phyloP scores from a whole-genome alignment of 2,329 filamentous ascomycete genomes.

The Fusarium clavum region DNA sequence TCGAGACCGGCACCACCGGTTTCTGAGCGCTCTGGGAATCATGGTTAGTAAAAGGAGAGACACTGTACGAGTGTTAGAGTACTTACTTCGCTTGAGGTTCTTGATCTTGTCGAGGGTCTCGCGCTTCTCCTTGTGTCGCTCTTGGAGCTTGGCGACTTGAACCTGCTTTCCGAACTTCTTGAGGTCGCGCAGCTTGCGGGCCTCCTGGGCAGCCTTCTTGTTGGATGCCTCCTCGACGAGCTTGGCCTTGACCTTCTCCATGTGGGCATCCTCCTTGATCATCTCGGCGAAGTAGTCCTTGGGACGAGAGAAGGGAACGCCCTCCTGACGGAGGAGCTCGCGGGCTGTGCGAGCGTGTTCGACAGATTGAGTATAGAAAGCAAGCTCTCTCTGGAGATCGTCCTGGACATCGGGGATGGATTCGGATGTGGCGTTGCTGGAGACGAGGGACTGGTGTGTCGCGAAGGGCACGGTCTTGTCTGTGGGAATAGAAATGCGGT shows the following conservation, averaged over 20 bases:
- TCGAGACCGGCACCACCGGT: slow-evolving; percentile 67
- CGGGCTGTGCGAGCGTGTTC: slow-evolving; percentile 81
- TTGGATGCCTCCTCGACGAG: slow-evolving; percentile 89
- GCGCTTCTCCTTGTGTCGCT: slow-evolving; percentile 90
- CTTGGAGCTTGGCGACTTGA: slow-evolving; percentile 94
- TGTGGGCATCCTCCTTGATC: slow-evolving; percentile 98
- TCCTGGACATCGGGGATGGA: slow-evolving; percentile 87
- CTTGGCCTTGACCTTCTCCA: slow-evolving; percentile 96
- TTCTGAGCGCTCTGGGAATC: slow-evolving; percentile 83
- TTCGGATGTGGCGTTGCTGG: slow-evolving; percentile 70
- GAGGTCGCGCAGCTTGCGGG: slow-evolving; percentile 89
- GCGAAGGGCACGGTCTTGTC: slow-evolving; percentile 79
- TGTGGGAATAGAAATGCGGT: slow-evolving; percentile 78
- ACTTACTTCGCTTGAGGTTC: slow-evolving; percentile 92
- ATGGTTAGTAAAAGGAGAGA: slow-evolving; percentile 40
- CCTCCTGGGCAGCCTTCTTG: slow-evolving; percentile 93
- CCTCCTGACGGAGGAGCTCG: slow-evolving; percentile 80
- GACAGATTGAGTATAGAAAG: slow-evolving; percentile 91
- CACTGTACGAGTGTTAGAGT: not conserved
- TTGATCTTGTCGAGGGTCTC: slow-evolving; percentile 97
- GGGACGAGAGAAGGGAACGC: slow-evolving; percentile 86
- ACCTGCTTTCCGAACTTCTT: slow-evolving; percentile 99
- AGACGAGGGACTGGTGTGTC: slow-evolving; percentile 81
- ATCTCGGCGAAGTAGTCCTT: slow-evolving; percentile 99
- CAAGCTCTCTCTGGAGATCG: slow-evolving; percentile 90